Conservation (phyloP, 2,329 filamentous ascomycete genomes). For the Lachnellula cervina region DNA sequence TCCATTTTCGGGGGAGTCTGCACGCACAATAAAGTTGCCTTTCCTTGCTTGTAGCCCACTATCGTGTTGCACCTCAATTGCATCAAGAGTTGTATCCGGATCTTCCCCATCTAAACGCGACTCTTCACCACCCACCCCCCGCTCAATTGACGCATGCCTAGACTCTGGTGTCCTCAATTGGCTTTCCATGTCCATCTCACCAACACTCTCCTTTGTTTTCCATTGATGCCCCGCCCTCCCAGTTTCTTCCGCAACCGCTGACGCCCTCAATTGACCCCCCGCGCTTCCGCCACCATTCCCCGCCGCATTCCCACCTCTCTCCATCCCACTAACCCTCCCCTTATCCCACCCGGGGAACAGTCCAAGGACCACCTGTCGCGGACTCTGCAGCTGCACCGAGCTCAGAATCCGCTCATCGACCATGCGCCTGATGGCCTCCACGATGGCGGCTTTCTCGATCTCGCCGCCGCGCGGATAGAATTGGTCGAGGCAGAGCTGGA, state of each 20-base stretch:
- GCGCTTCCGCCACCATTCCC: background rate
- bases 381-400: background rate
- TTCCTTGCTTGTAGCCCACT: background rate
- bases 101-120: background rate
- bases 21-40: background rate
- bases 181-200: too few species aligned
- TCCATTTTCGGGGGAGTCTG: background rate
- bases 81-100: background rate
- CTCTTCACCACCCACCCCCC: background rate
- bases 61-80: background rate
- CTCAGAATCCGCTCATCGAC: background rate
- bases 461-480: background rate
- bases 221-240: too few species aligned
- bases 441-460: background rate
- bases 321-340: background rate
- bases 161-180: too few species aligned
- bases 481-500: background rate
- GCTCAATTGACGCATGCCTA: background rate
- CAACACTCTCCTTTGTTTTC: too few species aligned
- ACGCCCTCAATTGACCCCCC: too few species aligned
- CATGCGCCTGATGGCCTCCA: conserved; percentile 4
- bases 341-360: background rate
- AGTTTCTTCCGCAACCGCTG: too few species aligned
- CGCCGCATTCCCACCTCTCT: background rate
- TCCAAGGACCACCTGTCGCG: background rate